These are phyloP conservation scores for Francoa sonchifolia DNA, from an alignment of 441 rosid genomes.

Conservation along the genomic window DNA sequence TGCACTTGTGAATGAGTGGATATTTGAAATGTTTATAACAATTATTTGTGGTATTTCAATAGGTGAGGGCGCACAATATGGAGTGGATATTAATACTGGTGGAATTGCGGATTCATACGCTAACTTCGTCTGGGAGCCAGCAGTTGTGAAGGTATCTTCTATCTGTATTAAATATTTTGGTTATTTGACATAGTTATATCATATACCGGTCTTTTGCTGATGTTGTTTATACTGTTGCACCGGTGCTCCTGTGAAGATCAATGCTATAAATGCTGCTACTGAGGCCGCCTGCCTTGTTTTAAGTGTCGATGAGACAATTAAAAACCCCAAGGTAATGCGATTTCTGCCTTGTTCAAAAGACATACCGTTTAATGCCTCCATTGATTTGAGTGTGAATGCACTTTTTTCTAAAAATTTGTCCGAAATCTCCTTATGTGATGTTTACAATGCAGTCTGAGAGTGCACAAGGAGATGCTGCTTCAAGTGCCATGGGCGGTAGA, in stretches of 20 bases:
- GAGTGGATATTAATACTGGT: slow-evolving; percentile 94
- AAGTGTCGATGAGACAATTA: slow-evolving; percentile 94
- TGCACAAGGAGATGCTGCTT: slow-evolving; percentile 97
- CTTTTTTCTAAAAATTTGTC: too few relatives aligned
- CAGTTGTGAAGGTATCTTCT: slow-evolving; percentile 85
- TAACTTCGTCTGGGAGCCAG: slow-evolving; percentile 98
- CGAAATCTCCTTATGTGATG: too few relatives aligned
- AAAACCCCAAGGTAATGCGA: slow-evolving; percentile 82
- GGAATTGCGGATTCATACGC: slow-evolving; percentile 92
- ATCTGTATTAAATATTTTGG: slow-evolving; percentile 1
- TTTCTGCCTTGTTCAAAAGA: not conserved
- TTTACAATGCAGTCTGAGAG: slow-evolving; percentile 77
- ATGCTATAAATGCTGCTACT: slow-evolving; percentile 95
- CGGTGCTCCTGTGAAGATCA: slow-evolving; percentile 38
- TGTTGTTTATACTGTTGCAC: not conserved
- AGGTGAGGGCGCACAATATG: slow-evolving; percentile 73
- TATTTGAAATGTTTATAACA: not conserved
- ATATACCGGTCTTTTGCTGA: too few relatives aligned
- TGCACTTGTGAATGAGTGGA: not conserved
- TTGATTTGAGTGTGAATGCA: too few relatives aligned
- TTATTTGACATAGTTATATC: too few relatives aligned
- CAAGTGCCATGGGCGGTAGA: slow-evolving; percentile 84
- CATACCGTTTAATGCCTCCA: not conserved
- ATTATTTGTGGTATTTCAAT: not conserved
- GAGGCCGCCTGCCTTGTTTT: slow-evolving; percentile 96